Base-by-base conservation (phyloP, 352 stramenopile species). In the Globisporangium takayamanum region DNA sequence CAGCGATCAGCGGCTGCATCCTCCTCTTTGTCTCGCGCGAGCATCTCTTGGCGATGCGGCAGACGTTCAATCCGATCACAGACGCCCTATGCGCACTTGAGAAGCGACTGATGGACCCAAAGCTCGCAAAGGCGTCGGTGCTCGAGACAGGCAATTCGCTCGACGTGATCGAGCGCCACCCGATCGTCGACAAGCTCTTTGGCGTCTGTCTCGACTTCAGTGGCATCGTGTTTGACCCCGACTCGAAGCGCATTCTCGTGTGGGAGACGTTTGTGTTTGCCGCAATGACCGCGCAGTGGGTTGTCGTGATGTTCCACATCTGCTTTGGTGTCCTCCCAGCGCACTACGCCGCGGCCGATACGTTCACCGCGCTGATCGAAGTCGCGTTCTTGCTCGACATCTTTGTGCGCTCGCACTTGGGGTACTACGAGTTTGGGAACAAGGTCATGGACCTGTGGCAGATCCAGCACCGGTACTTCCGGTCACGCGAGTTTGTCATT, bases 351-450 rank as follows among this genome's bases (percentile, higher is more conserved):
- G 49, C 47, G 12, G 39, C 42, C 6, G 77, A 87, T 51, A 50
- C 49, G 2, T 16, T 75, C 3, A 77, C 66, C 7, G 44, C 86
- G 5, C 49, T 64, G 8, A 30, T 87, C 5, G 76, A 88, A 44
- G 42, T 73, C 15, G 41, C 64, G 5, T 87, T 84, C 25, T 36
- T 81, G 1, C n/a, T 82, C 2, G 78, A 88, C 39, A 69, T 78
- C 0, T 75, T 78, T 37, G 52, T 88, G 6, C 68, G 78, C 5
- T 80, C 69, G 3, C 68, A 69, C 1, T 69, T 84, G 28, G 76
- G 78, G 0, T 88, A 75, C 59, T 88, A 84, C 57, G 66, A 80
- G 44, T 87, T 75, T 30, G 78, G 76, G 33, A 87, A 88, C 60
- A 88, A 88, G 50, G 64, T 87, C 5, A 84, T 84, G 72, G 69